Evolutionary conservation across 23 red algal species (phyloP).

Genomic region (Gracilariopsis chorda): DNA sequence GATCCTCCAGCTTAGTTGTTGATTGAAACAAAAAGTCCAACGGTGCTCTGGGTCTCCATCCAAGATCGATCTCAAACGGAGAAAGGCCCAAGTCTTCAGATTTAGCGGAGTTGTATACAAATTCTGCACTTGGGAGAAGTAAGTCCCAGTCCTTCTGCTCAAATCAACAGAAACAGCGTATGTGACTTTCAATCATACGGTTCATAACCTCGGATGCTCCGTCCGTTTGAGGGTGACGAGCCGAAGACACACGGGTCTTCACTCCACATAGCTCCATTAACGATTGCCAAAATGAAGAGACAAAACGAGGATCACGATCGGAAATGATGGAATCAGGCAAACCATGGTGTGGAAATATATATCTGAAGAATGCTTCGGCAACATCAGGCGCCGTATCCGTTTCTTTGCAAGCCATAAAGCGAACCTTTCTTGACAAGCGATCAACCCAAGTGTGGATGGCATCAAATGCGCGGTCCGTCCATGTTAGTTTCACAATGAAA

Average conservation of each 20-base stretch:
- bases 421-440: not conserved
- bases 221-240: not conserved
- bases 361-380: not conserved
- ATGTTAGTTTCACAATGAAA: not conserved
- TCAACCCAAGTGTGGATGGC: not conserved
- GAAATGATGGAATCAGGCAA: not conserved
- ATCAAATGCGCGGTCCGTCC: not conserved
- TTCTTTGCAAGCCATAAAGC: not conserved
- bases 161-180: not conserved
- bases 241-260: not conserved
- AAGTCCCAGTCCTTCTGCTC: conserved; percentile 6
- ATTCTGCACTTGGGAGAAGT: not conserved
- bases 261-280: not conserved
- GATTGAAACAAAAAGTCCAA: not conserved
- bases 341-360: not conserved
- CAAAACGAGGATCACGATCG: not conserved
- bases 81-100: not conserved
- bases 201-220: conserved; percentile 7
- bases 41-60: not conserved
- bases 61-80: not conserved
- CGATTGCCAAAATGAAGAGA: not conserved
- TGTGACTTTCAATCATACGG: not conserved
- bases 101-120: not conserved
- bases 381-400: not conserved
- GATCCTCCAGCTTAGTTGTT: not conserved